These are phyloP conservation scores for Chaetomium cochliodes DNA, from an alignment of 495 filamentous ascomycete species.

Conservation along the genomic window DNA sequence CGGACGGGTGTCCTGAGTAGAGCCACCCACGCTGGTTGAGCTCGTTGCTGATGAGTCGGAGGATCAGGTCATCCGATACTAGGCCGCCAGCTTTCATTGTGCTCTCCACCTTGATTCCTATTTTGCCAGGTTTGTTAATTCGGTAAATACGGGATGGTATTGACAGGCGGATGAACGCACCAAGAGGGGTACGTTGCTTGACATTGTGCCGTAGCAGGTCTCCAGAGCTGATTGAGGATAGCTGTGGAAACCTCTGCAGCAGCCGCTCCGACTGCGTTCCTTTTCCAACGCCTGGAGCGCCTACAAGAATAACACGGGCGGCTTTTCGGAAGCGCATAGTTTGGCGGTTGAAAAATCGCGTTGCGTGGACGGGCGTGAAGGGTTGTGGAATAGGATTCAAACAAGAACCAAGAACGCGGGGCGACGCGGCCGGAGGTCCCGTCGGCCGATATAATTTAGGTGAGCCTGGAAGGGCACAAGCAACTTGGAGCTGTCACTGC, in stretches of 20 bases:
- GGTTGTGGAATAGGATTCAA: background rate
- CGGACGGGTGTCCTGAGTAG: conserved; percentile 35
- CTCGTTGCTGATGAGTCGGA: conserved; percentile 86
- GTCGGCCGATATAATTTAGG: background rate
- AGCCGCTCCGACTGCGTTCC: conserved; percentile 91
- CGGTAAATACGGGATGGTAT: background rate
- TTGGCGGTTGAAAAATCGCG: background rate
- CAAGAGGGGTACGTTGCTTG: conserved; percentile 77
- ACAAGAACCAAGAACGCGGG: background rate
- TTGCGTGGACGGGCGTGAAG: background rate
- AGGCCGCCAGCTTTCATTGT: conserved; percentile 81
- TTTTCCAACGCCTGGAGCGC: conserved; percentile 90
- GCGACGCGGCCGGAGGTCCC: background rate
- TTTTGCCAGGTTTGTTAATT: background rate
- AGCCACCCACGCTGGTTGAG: conserved; percentile 83
- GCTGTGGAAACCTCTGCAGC: conserved; percentile 78
- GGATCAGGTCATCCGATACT: conserved; percentile 85
- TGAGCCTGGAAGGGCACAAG: background rate
- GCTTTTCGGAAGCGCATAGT: conserved; percentile 69
- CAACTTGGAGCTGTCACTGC: background rate
- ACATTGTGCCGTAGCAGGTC: conserved; percentile 93
- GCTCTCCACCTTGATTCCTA: conserved; percentile 84
- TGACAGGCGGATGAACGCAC: conserved; percentile 48
- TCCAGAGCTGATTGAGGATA: conserved; percentile 90
- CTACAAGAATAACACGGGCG: conserved; percentile 90